Evolutionary conservation across 495 filamentous ascomycete species (phyloP), one percentile per base, ranked within the genome.

Genomic region (Hypoxylon subgilvum): DNA sequence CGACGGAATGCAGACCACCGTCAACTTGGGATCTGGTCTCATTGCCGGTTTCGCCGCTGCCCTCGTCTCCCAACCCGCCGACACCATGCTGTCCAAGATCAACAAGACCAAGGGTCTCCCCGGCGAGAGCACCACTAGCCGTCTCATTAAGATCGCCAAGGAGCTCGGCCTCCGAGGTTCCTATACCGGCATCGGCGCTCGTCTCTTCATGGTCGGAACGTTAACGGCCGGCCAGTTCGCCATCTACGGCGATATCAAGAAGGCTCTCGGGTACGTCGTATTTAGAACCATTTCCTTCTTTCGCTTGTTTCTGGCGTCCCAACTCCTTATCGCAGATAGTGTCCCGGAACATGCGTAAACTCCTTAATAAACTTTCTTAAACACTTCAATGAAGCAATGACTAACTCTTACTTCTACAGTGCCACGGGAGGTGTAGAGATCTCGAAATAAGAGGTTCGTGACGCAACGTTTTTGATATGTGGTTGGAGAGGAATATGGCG

Each of bases 51-150:
- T 98, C 80, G 93, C 94, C 59, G 94, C 94, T 62, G 94, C 94
- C 70, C 67, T 96, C 73, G 87, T 98, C 68, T 97, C 94, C 38
- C 94, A 98, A 80, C 93, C 94, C 67, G 94, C 94, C 72, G 94
- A 97, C 76, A 98, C 94, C 71, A 97, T 97, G 94, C 86, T 98
- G 67, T 88, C 83, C 81, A 97, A 97, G 86, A 98, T 98, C 85
- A 98, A 98, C 90, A 98, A 98, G 91, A 96, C 91, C 77, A 91
- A 90, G 79, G 94, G 94, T 76, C 80, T 86, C 39, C 94, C 94
- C 52, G 94, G 94, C 78, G 93, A 98, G 84, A 86, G 93, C 72
- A 98, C 92, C 69, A 88, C 86, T 63, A 82, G 78, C 76, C 90
- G 94, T 75, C 80, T 98, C 59, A 83, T 96, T 81, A 97, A 97